Evolutionary conservation across 352 stramenopile species (phyloP).

Genomic region (Phytophthora citricola): DNA sequence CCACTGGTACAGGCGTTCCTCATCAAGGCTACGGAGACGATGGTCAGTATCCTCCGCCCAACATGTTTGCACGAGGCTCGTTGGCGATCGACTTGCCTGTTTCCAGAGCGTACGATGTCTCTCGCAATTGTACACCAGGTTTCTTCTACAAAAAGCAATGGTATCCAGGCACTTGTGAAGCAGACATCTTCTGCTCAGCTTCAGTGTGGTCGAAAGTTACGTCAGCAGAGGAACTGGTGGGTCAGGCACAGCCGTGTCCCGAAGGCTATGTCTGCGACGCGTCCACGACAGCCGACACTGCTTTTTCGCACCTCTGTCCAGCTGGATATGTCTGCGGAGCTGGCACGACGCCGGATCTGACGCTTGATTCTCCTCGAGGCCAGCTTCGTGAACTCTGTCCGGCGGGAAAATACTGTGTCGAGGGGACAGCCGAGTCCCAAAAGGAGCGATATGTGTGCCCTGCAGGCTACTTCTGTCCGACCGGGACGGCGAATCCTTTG

Average conservation of each 20-base stretch:
- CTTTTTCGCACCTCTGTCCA: constrained; percentile 79
- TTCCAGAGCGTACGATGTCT: constrained; percentile 82
- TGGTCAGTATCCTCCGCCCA: constrained; percentile 71
- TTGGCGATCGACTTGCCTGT: constrained; percentile 89
- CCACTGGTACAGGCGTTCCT: constrained; percentile 66
- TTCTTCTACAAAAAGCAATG: constrained; percentile 91
- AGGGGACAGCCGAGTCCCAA: constrained; percentile 88
- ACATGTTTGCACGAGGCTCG: constrained; percentile 89
- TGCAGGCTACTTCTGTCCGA: constrained; percentile 95
- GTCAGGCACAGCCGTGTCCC: constrained; percentile 92
- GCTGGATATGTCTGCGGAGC: constrained; percentile 95
- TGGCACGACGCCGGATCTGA: constrained; percentile 94
- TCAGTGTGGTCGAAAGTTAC: constrained; percentile 35
- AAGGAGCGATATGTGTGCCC: constrained; percentile 85
- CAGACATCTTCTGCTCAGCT: constrained; percentile 93
- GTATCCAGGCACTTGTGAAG: constrained; percentile 97
- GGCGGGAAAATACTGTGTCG: constrained; percentile 88
- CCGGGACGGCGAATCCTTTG: constrained; percentile 90
- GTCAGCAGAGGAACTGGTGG: constrained; percentile 37
- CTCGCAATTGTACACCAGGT: constrained; percentile 95
- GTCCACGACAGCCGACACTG: constrained; percentile 83
- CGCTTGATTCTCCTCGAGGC: constrained; percentile 85
- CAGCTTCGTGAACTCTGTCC: constrained; percentile 92
- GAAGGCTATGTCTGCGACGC: constrained; percentile 96
- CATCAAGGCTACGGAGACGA: constrained; percentile 95